These are phyloP conservation scores for Alternaria postmessia DNA, from an alignment of 2,329 filamentous ascomycete genomes.

Conservation along the genomic window DNA sequence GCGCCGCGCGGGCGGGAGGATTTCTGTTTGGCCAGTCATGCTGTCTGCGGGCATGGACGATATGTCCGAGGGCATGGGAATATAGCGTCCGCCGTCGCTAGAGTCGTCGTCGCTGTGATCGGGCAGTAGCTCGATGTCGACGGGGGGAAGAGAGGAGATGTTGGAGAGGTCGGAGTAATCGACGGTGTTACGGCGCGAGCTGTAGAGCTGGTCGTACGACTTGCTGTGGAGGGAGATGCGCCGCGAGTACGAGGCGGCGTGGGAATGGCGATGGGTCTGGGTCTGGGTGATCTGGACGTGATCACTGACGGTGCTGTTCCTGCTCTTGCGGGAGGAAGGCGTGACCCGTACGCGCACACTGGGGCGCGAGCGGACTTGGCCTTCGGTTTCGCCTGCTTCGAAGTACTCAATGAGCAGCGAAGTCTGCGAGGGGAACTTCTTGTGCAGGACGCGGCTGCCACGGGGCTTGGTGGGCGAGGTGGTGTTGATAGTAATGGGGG, in stretches of 20 bases:
- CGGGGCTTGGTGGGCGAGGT: conserved; percentile 69
- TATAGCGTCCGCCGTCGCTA: conserved; percentile 69
- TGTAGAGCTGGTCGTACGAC: conserved; percentile 49
- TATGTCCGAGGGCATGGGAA: conserved; percentile 79
- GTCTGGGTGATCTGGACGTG: conserved; percentile 84
- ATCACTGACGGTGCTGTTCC: conserved; percentile 67
- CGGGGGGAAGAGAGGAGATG: conserved; percentile 71
- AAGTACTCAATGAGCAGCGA: conserved; percentile 95
- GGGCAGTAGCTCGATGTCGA: conserved; percentile 87
- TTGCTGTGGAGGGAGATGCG: conserved; percentile 69
- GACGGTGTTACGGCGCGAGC: conserved; percentile 34
- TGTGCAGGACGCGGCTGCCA: conserved; percentile 59
- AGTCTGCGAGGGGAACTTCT: conserved; percentile 76
- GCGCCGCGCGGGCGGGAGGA: conserved; percentile 56
- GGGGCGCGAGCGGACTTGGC: conserved; percentile 72
- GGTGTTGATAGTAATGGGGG: conserved; percentile 90
- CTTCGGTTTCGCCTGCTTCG: conserved; percentile 76
- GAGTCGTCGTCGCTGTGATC: conserved; percentile 73
- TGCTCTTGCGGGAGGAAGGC: conserved; percentile 65
- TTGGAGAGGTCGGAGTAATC: conserved; percentile 82
- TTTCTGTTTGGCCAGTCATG: conserved; percentile 66
- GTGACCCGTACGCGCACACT: conserved; percentile 84
- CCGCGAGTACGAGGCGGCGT: conserved; percentile 74
- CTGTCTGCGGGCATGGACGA: conserved; percentile 81
- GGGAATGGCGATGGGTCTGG: conserved; percentile 66